Conservation (phyloP, 805 yeast species). For the Nakazawaea wickerhamii region DNA sequence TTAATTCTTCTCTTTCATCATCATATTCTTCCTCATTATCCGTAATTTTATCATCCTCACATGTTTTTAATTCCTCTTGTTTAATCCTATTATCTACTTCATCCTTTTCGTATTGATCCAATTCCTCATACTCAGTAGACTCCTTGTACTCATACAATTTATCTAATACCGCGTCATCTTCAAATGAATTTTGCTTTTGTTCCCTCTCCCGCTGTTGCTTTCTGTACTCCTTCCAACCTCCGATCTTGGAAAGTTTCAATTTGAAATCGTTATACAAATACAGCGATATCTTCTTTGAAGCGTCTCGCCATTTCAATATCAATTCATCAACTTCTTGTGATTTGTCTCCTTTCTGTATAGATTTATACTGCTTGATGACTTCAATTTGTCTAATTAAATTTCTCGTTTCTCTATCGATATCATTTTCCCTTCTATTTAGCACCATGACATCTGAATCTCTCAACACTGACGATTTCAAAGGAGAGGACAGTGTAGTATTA, state of each 20-base stretch:
- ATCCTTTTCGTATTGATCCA: constrained; percentile 5
- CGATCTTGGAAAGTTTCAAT: constrained; percentile 1
- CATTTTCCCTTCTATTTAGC: constrained; percentile 4
- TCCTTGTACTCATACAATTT: constrained; percentile 1
- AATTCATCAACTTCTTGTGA: not conserved
- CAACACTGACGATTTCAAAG: not conserved
- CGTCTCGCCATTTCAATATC: constrained; percentile 7
- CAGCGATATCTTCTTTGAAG: not conserved
- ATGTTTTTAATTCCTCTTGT: not conserved
- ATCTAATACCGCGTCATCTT: constrained; percentile 2
- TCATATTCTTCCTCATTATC: constrained; percentile 2
- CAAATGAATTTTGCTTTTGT: not conserved
- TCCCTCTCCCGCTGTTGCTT: not conserved
- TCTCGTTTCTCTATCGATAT: constrained; percentile 2
- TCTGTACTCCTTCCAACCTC: constrained; percentile 9
- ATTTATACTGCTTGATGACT: constrained; percentile 2
- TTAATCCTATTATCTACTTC: constrained; percentile 1
- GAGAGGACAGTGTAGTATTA: not conserved
- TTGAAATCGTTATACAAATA: constrained; percentile 7
- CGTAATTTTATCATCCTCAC: not conserved
- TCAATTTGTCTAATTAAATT: constrained; percentile 2
- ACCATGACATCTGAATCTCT: not conserved
- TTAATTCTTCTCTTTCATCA: constrained; percentile 5
- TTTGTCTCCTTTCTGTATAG: not conserved
- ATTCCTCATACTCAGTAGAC: not conserved